Evolutionary conservation across 257 asterid genomes (phyloP).

Genomic region (Solanum chaucha): DNA sequence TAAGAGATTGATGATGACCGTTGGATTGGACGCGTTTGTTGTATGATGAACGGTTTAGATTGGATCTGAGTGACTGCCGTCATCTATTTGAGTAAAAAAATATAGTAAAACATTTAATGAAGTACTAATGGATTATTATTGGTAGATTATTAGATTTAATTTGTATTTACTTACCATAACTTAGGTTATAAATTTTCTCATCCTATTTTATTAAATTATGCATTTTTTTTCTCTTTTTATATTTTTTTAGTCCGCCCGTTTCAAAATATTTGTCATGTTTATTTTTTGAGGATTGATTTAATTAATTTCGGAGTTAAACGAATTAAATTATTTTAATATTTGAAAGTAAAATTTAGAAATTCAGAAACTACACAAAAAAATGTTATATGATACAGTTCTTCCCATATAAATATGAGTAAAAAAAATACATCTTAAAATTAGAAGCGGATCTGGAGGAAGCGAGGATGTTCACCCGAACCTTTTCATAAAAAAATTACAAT

Average conservation of each 20-base stretch:
- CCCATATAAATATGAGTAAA: neutral
- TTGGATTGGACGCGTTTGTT: constrained; percentile 1
- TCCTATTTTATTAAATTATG: neutral
- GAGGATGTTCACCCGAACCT: neutral
- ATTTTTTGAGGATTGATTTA: too few relatives aligned
- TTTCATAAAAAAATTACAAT: too few relatives aligned
- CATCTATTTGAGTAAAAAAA: neutral
- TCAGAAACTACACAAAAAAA: neutral
- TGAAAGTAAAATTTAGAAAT: neutral
- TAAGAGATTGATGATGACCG: neutral
- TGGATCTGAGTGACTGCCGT: constrained; percentile 2
- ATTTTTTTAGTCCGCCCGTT: neutral
- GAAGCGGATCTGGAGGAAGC: too few relatives aligned
- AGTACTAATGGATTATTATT: neutral
- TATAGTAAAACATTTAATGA: neutral
- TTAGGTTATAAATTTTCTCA: neutral
- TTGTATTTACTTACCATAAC: neutral
- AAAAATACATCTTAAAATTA: neutral
- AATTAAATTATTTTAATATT: neutral
- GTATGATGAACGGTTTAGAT: neutral
- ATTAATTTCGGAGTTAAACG: neutral
- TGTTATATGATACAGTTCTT: neutral
- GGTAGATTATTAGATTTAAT: neutral
- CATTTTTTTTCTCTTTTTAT: too few relatives aligned
- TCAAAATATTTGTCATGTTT: neutral